Evolutionary conservation across 2,329 filamentous ascomycete genomes (phyloP).

Genomic region (Sphaerulina populicola): DNA sequence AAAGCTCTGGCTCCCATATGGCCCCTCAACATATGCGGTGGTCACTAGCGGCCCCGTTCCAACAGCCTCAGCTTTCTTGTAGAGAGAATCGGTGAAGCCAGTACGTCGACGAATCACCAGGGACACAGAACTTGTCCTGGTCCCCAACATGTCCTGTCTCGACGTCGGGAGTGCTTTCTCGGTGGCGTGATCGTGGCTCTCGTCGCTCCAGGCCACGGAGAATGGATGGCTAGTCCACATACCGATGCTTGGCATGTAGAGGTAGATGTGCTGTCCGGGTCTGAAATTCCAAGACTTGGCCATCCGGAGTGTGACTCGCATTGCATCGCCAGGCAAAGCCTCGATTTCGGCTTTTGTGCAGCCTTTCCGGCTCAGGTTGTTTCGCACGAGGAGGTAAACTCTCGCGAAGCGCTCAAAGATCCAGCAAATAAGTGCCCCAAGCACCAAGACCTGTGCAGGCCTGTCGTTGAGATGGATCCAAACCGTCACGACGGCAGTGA

Average conservation of each 20-base stretch:
- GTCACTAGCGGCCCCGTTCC: conserved; percentile 52
- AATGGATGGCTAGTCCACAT: conserved; percentile 72
- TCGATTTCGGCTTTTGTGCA: conserved; percentile 63
- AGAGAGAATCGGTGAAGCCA: conserved; percentile 78
- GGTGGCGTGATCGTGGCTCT: conserved; percentile 38
- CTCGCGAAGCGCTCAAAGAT: conserved; percentile 54
- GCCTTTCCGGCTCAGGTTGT: conserved; percentile 56
- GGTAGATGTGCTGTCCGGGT: conserved; percentile 69
- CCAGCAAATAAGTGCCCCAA: conserved; percentile 60
- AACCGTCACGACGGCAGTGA: conserved; percentile 52
- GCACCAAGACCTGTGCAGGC: conserved; percentile 53
- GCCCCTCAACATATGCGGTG: conserved; percentile 74
- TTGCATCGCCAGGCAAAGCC: conserved; percentile 66
- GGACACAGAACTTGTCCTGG: conserved; percentile 53
- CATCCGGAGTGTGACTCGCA: conserved; percentile 64
- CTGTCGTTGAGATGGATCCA: conserved; percentile 57
- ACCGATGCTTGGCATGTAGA: conserved; percentile 66
- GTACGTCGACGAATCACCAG: conserved; percentile 82
- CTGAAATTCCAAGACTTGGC: conserved; percentile 68
- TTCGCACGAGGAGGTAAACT: conserved; percentile 52
- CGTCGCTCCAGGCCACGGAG: conserved; percentile 69
- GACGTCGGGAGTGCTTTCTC: conserved; percentile 44
- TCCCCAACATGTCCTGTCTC: conserved; percentile 45
- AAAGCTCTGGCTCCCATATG: conserved; percentile 71
- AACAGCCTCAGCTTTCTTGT: conserved; percentile 54